phyloP scores from a whole-genome alignment of 345 rosid genomes.

The Garcia nutans region DNA sequence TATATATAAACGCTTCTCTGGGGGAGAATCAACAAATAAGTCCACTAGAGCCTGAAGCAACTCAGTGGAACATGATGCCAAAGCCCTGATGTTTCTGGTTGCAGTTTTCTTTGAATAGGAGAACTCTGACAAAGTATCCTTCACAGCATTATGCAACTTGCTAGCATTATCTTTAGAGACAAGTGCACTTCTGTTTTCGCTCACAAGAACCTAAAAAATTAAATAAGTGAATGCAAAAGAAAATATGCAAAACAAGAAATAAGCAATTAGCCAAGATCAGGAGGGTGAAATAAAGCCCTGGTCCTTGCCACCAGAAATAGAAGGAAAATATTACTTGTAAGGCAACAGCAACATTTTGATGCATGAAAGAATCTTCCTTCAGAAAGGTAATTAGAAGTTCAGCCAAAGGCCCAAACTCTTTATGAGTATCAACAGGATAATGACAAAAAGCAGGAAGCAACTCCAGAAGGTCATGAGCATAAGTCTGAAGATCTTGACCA shows the following conservation, averaged over 20 bases:
- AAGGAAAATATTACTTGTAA: slow-evolving; percentile 51
- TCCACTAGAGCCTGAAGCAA: slow-evolving; percentile 70
- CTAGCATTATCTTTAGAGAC: slow-evolving; percentile 28
- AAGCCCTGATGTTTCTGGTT: slow-evolving; percentile 56
- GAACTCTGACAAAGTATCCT: slow-evolving; percentile 38
- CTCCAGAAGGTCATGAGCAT: slow-evolving; percentile 63
- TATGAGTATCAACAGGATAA: slow-evolving; percentile 61
- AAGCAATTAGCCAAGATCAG: background rate
- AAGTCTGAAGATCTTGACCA: slow-evolving; percentile 60
- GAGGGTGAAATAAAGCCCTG: background rate
- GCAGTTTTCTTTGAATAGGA: slow-evolving; percentile 70
- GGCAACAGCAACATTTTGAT: slow-evolving; percentile 61
- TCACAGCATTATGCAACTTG: slow-evolving; percentile 27
- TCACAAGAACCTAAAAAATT: slow-evolving; percentile 59
- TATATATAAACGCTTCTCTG: slow-evolving; percentile 48
- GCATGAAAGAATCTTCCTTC: slow-evolving; percentile 62
- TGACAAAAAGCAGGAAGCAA: slow-evolving; percentile 82
- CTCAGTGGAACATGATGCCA: slow-evolving; percentile 61
- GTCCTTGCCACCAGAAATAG: background rate
- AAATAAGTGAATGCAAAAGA: background rate
- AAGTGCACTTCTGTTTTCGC: slow-evolving; percentile 57
- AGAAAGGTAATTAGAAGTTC: slow-evolving; percentile 54
- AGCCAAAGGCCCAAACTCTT: slow-evolving; percentile 54
- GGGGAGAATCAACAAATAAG: slow-evolving; percentile 46
- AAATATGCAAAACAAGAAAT: background rate